A percentile compares a stretch with the other conserved stretches of the same genome.
Evolutionary conservation across 108 stramenopile genomes (phyloP).

Genomic region (Skeletonema marinoi): DNA sequence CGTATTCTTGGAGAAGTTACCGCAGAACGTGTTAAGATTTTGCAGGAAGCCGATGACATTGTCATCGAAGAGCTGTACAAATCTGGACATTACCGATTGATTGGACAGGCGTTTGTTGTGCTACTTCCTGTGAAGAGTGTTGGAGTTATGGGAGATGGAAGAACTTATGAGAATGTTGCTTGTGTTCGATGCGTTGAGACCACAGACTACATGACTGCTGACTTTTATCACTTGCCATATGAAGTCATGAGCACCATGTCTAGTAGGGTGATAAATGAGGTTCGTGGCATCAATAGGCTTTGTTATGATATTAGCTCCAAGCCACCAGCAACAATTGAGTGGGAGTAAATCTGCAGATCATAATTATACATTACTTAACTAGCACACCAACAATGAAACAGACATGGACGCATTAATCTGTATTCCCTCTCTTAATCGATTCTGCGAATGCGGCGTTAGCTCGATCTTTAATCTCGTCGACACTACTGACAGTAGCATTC

Average conservation of each 20-base stretch:
- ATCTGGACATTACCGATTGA: slow-evolving; percentile 92
- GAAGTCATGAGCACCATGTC: slow-evolving; percentile 94
- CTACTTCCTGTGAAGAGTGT: slow-evolving; percentile 95
- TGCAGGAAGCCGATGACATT: slow-evolving; percentile 97
- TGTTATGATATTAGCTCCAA: slow-evolving; percentile 99
- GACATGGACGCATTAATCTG: not conserved
- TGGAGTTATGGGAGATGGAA: slow-evolving; percentile 98
- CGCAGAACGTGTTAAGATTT: slow-evolving; percentile 83
- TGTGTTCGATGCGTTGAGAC: slow-evolving; percentile 95
- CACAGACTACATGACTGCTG: slow-evolving; percentile 99
- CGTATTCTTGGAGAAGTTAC: slow-evolving; percentile 94
- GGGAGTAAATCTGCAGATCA: slow-evolving; percentile 82
- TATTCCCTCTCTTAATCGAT: slow-evolving; percentile 38
- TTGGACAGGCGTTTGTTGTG: slow-evolving; percentile 98
- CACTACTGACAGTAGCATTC: slow-evolving; percentile 16
- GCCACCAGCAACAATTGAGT: slow-evolving; percentile 99
- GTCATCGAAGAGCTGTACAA: slow-evolving; percentile 91
- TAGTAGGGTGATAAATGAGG: slow-evolving; percentile 97
- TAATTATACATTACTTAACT: not conserved
- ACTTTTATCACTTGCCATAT: slow-evolving; percentile 98
- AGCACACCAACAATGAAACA: not conserved
- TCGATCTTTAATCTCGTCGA: slow-evolving; percentile 49
- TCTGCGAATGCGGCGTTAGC: slow-evolving; percentile 47
- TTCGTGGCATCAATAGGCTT: slow-evolving; percentile 95
- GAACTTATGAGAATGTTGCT: slow-evolving; percentile 93